Percentiles rank a stretch among this genome's conserved stretches.
Conservation (phyloP, 2,329 filamentous ascomycete species). For the Lasiodiplodia sp. region DNA sequence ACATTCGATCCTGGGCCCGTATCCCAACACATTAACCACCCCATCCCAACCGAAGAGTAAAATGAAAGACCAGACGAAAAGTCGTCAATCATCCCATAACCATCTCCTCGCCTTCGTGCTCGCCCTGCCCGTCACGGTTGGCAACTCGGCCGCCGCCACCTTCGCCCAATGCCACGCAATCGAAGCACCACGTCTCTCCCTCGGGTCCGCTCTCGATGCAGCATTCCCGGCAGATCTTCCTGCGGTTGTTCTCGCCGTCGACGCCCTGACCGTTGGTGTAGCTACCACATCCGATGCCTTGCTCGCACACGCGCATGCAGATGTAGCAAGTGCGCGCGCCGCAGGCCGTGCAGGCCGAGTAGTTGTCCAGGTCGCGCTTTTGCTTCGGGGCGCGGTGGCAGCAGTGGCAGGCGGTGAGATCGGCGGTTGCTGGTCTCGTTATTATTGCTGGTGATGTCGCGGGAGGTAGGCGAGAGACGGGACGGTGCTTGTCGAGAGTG, state of each 20-base stretch:
- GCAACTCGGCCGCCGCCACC: not conserved
- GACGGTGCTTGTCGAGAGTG: not conserved
- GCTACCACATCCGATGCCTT: conserved; percentile 48
- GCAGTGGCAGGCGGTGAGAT: conserved; percentile 68
- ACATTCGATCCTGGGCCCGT: not conserved
- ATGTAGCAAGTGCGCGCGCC: conserved; percentile 70
- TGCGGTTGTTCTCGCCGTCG: conserved; percentile 36
- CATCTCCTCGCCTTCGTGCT: not conserved
- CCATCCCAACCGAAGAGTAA: not conserved
- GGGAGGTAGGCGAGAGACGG: not conserved
- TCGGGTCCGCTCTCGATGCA: conserved; percentile 70
- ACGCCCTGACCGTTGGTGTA: conserved; percentile 32
- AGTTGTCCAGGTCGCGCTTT: conserved; percentile 71
- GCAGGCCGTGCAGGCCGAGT: conserved; percentile 69
- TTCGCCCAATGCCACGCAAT: conserved; percentile 56
- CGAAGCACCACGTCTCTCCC: conserved; percentile 71
- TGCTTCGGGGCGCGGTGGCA: conserved; percentile 71
- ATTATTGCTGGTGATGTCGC: not conserved
- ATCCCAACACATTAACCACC: not conserved
- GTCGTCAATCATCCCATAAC: conserved; percentile 16
- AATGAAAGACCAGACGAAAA: not conserved
- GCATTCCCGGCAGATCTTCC: conserved; percentile 71
- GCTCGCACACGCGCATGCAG: conserved; percentile 69
- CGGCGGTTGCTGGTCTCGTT: not conserved
- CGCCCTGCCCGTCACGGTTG: not conserved